Evolutionary conservation across 495 filamentous ascomycete genomes (phyloP).

Genomic region (Aspergillus panamensis): DNA sequence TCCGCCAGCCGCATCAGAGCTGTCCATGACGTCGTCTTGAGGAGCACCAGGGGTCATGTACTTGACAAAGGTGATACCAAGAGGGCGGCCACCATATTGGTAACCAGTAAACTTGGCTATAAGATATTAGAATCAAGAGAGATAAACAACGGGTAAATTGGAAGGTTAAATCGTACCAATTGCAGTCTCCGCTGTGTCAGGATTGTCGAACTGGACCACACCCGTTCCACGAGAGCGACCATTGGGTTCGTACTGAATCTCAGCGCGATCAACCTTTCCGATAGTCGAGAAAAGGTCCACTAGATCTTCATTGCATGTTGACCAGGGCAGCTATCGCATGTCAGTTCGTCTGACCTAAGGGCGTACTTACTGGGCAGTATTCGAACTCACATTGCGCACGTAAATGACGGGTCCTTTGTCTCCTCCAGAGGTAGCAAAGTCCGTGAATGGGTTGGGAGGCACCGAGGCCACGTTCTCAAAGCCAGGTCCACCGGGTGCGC

Average conservation of each 20-base stretch:
- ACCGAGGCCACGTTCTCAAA: slow-evolving; percentile 34
- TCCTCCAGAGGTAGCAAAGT: slow-evolving; percentile 82
- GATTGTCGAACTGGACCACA: slow-evolving; percentile 85
- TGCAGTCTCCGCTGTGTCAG: slow-evolving; percentile 83
- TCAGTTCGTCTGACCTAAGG: slow-evolving; percentile 11
- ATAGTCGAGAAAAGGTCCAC: slow-evolving; percentile 96
- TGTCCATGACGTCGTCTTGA: slow-evolving; percentile 75
- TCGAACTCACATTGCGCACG: slow-evolving; percentile 85
- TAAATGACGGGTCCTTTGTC: slow-evolving; percentile 84
- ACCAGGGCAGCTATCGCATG: slow-evolving; percentile 80
- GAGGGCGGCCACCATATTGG: slow-evolving; percentile 91
- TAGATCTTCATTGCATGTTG: slow-evolving; percentile 95
- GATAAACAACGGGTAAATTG: neutral
- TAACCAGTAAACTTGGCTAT: slow-evolving; percentile 93
- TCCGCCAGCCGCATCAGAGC: slow-evolving; percentile 61
- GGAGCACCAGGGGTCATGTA: slow-evolving; percentile 65
- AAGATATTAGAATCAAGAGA: neutral
- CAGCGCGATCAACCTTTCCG: slow-evolving; percentile 93
- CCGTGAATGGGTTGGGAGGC: slow-evolving; percentile 93
- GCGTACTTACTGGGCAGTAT: neutral
- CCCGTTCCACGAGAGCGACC: slow-evolving; percentile 93
- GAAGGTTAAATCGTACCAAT: slow-evolving; percentile 55
- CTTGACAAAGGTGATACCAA: slow-evolving; percentile 88
- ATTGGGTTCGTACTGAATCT: slow-evolving; percentile 97
- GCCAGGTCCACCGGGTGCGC: slow-evolving; percentile 21